These are phyloP conservation scores for Solanum sitiens DNA, from an alignment of 257 asterid genomes.

Conservation along the genomic window DNA sequence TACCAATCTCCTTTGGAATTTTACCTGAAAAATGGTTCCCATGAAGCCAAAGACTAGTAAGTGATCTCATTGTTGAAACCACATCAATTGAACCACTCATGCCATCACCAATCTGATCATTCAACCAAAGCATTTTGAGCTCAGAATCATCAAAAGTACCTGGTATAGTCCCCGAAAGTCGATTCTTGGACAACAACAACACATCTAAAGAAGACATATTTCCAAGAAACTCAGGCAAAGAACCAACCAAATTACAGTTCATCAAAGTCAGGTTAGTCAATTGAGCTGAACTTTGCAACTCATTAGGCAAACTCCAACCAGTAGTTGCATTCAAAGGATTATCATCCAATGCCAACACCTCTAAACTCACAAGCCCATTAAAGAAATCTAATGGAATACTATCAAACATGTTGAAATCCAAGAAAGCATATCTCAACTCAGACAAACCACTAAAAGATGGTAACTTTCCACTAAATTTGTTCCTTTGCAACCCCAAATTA, in stretches of 20 bases:
- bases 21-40: conserved; percentile 81
- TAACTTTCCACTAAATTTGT: conserved; percentile 52
- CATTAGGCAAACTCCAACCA: conserved; percentile 66
- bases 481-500: conserved; percentile 64
- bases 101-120: conserved; percentile 51
- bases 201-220: conserved; percentile 65
- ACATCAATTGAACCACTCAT: conserved; percentile 67
- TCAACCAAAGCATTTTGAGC: conserved; percentile 54
- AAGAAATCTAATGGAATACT: conserved; percentile 77
- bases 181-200: conserved; percentile 43
- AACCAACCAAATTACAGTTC: conserved; percentile 60
- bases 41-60: conserved; percentile 76
- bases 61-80: conserved; percentile 46
- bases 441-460: conserved; percentile 70
- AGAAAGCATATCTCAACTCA: conserved; percentile 48
- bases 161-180: conserved; percentile 53
- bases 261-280: conserved; percentile 55
- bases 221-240: conserved; percentile 68
- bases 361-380: conserved; percentile 57
- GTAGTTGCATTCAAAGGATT: conserved; percentile 56
- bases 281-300: conserved; percentile 49
- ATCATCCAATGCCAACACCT: conserved; percentile 68
- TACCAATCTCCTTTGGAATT: conserved; percentile 51
- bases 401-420: conserved; percentile 69
- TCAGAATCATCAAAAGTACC: conserved; percentile 44